Evolutionary conservation across 139 green algal species (phyloP).

Genomic region (Tetraselmis chui): DNA sequence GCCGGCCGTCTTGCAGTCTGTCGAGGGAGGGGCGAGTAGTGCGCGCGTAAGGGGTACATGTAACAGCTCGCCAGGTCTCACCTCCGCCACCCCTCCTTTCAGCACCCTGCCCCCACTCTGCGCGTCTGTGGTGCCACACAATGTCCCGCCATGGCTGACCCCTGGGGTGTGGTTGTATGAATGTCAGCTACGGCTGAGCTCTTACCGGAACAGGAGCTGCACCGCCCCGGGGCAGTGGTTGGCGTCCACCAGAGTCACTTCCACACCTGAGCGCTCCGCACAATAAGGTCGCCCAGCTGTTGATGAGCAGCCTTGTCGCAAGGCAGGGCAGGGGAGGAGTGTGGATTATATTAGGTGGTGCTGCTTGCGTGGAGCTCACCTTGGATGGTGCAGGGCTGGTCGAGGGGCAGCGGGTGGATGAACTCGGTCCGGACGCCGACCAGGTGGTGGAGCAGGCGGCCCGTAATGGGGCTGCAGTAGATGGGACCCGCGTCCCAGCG

Average conservation of each 20-base stretch:
- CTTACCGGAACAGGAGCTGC: slow-evolving; percentile 56
- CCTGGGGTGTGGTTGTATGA: too few species aligned
- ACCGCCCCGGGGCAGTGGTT: slow-evolving; percentile 78
- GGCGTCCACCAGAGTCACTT: slow-evolving; percentile 67
- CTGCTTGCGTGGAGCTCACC: slow-evolving; percentile 29
- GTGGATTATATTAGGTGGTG: background rate
- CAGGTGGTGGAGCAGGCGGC: slow-evolving; percentile 27
- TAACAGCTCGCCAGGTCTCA: too few species aligned
- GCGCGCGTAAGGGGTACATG: too few species aligned
- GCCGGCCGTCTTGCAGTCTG: slow-evolving; percentile 18
- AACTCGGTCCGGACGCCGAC: slow-evolving; percentile 30
- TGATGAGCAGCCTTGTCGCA: background rate
- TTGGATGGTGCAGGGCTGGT: slow-evolving; percentile 32
- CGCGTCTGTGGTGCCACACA: too few species aligned
- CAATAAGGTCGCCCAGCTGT: slow-evolving; percentile 1
- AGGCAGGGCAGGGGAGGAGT: background rate
- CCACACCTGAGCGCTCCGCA: slow-evolving; percentile 30
- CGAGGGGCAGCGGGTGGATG: slow-evolving; percentile 39
- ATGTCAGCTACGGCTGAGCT: too few species aligned
- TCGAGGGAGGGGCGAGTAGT: background rate
- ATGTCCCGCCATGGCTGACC: too few species aligned
- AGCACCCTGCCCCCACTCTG: too few species aligned
- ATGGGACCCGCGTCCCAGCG: slow-evolving; percentile 59
- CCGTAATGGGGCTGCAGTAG: slow-evolving; percentile 72
- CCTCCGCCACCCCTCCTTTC: too few species aligned